A percentile compares a stretch with the other conserved stretches of the same genome.
phyloP scores from a whole-genome alignment of 352 stramenopile genomes.

The Elongisporangium undulatum region DNA sequence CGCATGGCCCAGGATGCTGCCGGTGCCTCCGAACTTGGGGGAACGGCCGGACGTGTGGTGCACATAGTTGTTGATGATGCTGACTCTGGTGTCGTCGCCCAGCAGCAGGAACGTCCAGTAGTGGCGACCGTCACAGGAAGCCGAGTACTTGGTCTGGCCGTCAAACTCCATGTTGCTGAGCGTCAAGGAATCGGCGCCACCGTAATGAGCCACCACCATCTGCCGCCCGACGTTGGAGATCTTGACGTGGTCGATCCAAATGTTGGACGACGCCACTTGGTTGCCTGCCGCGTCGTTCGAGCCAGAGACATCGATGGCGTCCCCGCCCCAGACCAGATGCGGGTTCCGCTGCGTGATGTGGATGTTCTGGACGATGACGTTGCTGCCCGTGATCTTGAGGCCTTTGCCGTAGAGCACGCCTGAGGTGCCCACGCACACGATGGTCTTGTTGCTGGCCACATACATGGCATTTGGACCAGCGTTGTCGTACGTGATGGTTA shows the following conservation, averaged over 20 bases:
- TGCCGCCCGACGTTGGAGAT: slow-evolving; percentile 27
- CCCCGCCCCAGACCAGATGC: slow-evolving; percentile 30
- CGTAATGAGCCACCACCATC: slow-evolving; percentile 30
- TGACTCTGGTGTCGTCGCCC: slow-evolving; percentile 14
- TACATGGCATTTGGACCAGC: slow-evolving; percentile 9
- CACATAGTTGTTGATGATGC: slow-evolving; percentile 30
- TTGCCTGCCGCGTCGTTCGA: neutral
- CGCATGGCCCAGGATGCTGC: slow-evolving; percentile 23
- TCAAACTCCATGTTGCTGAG: slow-evolving; percentile 52
- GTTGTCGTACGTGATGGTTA: slow-evolving; percentile 21
- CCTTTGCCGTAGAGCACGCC: slow-evolving; percentile 27
- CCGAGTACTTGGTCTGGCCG: slow-evolving; percentile 27
- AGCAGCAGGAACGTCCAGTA: slow-evolving; percentile 34
- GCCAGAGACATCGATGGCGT: slow-evolving; percentile 13
- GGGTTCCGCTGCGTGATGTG: slow-evolving; percentile 29
- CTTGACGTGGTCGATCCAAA: slow-evolving; percentile 48
- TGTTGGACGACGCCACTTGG: slow-evolving; percentile 9
- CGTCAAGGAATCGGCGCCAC: slow-evolving; percentile 27
- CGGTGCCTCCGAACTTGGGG: slow-evolving; percentile 16
- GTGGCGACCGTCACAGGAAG: slow-evolving; percentile 37
- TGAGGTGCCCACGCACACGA: slow-evolving; percentile 17
- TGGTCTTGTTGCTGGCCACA: slow-evolving; percentile 19
- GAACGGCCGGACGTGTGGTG: slow-evolving; percentile 27
- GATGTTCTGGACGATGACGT: slow-evolving; percentile 32
- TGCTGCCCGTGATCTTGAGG: slow-evolving; percentile 14